These are phyloP conservation scores for Adansonia digitata DNA, from an alignment of 345 rosid species.

Conservation along the genomic window DNA sequence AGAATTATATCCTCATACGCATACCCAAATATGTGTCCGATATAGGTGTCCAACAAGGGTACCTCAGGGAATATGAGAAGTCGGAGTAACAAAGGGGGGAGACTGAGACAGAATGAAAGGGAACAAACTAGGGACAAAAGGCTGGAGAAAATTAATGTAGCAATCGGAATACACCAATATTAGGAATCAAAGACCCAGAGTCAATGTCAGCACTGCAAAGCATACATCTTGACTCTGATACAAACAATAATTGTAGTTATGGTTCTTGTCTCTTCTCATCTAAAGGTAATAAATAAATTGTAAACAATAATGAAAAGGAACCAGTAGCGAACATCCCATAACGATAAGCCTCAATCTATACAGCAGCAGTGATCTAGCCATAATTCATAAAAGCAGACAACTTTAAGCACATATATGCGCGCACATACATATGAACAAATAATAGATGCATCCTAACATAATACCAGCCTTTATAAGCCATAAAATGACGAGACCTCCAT, in stretches of 20 bases:
- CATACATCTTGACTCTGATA: conserved; percentile 83
- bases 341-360: conserved; percentile 3
- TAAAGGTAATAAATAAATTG: conserved; percentile 8
- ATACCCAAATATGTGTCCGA: no score
- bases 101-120: not conserved
- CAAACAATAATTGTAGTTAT: conserved; percentile 38
- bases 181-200: conserved; percentile 64
- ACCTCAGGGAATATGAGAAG: no score
- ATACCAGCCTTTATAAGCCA: not conserved
- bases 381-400: not conserved
- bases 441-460: not conserved
- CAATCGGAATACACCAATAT: conserved; percentile 54
- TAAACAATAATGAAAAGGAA: conserved; percentile 6
- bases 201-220: conserved; percentile 82
- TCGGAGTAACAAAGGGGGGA: no score
- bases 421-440: not conserved
- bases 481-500: not conserved
- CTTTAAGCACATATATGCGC: not conserved
- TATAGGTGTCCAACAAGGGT: no score
- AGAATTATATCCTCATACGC: no score
- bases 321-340: not conserved
- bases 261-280: conserved; percentile 21
- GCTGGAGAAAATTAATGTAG: conserved; percentile 1
- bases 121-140: conserved; percentile 3
- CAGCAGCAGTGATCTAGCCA: not conserved